Evolutionary conservation across 352 stramenopile species (phyloP), one percentile per base, ranked within the genome.

Genomic region (Pythium phragmitis): DNA sequence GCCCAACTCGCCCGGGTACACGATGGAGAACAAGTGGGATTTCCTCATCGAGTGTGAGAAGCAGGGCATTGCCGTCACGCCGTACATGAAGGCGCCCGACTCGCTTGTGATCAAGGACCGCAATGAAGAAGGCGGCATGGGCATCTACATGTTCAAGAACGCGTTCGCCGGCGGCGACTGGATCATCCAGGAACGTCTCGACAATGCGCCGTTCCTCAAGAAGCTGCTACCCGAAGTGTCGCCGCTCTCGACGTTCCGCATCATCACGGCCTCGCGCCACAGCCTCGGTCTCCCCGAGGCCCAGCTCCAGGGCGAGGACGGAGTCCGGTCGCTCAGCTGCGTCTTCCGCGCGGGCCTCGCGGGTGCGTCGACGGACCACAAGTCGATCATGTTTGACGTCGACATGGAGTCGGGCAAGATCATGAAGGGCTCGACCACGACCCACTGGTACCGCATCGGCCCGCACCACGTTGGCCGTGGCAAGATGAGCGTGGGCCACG

Each of bases 1-100:
- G 41, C 76, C 94, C 65, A 80, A 96, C 69, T 96, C 91, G 16
- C 69, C 79, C 2, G 93, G 89, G 50, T 99, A 99, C 75, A 67
- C 86, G 52, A 98, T 98, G 91, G 96, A 99, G 77, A 98, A 99
- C 81, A 99, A 99, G 79, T 99, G 96, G 96, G 98, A 97, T 57
- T 99, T 99, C 70, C 73, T 99, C 3, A 72, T 97, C 36, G 82
- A 98, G 65, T 87, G 91, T n/a, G 79, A 92, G 37, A 92, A 96
- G 65, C 68, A 88, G 41, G 82, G 78, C 42, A 96, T 99, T 30
- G 94, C 96, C 6, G 84, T 99, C 37, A 97, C 91, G 39, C 97
- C 96, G 9, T 98, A 96, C 77, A 76, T 99, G 41, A 91, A 97
- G 61, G 73, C 83, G 14, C 85, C 87, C 6, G 87, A 83, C 19